A percentile compares a stretch with the other conserved stretches of the same genome.
Evolutionary conservation across 257 asterid genomes (phyloP).

Genomic region (Verbascum thapsus): DNA sequence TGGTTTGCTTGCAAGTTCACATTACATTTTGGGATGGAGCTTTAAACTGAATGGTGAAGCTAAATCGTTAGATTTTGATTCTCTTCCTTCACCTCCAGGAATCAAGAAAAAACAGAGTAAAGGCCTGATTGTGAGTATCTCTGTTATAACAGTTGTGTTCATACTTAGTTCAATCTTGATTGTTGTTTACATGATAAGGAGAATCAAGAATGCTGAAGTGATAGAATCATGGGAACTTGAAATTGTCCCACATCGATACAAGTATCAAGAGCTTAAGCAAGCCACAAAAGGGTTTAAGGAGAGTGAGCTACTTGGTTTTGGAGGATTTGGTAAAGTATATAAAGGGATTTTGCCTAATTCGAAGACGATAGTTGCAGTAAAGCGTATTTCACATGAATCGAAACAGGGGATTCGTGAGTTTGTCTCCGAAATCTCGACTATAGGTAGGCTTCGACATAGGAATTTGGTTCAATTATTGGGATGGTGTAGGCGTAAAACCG

Average conservation of each 20-base stretch:
- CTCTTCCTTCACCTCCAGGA: conserved; percentile 46
- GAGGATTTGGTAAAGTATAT: conserved; percentile 78
- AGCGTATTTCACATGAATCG: conserved; percentile 66
- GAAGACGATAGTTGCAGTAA: conserved; percentile 56
- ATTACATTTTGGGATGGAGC: conserved; percentile 84
- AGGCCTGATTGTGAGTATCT: conserved; percentile 28
- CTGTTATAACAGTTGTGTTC: conserved; percentile 25
- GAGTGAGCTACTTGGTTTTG: conserved; percentile 63
- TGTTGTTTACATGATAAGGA: conserved; percentile 28
- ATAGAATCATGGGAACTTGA: conserved; percentile 80
- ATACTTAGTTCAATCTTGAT: conserved; percentile 22
- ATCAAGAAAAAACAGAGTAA: conserved; percentile 35
- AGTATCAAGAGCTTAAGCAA: conserved; percentile 52
- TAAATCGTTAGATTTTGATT: conserved; percentile 39
- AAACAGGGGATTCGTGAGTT: conserved; percentile 71
- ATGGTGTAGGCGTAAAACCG: conserved; percentile 69
- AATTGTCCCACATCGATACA: conserved; percentile 68
- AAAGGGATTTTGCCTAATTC: conserved; percentile 47
- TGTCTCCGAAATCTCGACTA: conserved; percentile 64
- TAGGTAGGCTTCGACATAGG: conserved; percentile 69
- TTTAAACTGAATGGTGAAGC: conserved; percentile 57
- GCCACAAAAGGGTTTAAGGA: conserved; percentile 70
- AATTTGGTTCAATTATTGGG: conserved; percentile 70
- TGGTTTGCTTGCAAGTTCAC: conserved; percentile 63
- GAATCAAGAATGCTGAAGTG: conserved; percentile 51